Evolutionary conservation across 1,139 yeast genomes (phyloP).

Genomic region (Pichia cactophila): DNA sequence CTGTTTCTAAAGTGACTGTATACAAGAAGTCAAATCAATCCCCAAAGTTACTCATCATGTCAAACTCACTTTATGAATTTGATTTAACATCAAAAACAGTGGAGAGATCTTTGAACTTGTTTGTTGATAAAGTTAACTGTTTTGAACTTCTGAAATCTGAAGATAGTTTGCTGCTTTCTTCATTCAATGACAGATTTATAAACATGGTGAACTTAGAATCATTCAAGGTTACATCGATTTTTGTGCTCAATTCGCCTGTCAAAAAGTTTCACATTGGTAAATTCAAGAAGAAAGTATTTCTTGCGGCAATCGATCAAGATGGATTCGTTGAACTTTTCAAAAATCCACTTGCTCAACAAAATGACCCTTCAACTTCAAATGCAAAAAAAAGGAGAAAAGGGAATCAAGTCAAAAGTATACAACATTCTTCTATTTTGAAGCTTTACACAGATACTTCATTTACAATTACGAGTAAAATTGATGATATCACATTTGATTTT

Average conservation of each 20-base stretch:
- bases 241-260: constrained; percentile 10
- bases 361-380: constrained; percentile 3
- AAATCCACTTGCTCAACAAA: constrained; percentile 19
- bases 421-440: constrained; percentile 40
- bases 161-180: constrained; percentile 51
- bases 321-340: constrained; percentile 32
- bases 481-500: constrained; percentile 34
- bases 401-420: constrained; percentile 35
- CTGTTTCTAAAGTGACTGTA: constrained; percentile 5
- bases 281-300: constrained; percentile 14
- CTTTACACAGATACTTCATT: constrained; percentile 17
- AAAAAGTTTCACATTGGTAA: constrained; percentile 4
- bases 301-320: constrained; percentile 29
- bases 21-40: background rate
- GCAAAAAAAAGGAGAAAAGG: constrained; percentile 24
- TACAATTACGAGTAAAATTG: constrained; percentile 12
- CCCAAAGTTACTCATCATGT: constrained; percentile 17
- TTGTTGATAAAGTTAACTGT: constrained; percentile 30
- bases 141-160: constrained; percentile 25
- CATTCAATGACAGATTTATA: constrained; percentile 70
- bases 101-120: constrained; percentile 30
- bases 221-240: constrained; percentile 28
- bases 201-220: constrained; percentile 53
- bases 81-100: constrained; percentile 33
- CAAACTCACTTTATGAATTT: constrained; percentile 52